Conservation (phyloP, 331 rosid species). For the Dryas integrifolia region DNA sequence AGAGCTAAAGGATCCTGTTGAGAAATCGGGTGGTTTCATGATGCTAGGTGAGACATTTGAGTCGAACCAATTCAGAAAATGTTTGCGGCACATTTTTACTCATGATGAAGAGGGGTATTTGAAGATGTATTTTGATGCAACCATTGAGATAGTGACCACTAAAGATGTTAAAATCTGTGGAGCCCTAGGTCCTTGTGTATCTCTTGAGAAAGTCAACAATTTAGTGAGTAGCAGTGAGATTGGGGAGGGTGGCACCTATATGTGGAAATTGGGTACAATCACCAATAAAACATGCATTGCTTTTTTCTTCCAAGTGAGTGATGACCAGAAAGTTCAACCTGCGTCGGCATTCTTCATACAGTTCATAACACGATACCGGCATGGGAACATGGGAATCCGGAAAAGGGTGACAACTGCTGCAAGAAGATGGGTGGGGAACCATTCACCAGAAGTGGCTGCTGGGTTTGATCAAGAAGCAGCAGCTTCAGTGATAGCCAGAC, state of each 20-base stretch:
- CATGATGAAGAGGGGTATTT: constrained; percentile 57
- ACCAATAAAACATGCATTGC: constrained; percentile 77
- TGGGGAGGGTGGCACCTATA: constrained; percentile 79
- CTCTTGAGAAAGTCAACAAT: constrained; percentile 54
- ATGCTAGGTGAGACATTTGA: constrained; percentile 78
- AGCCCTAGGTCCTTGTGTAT: constrained; percentile 91
- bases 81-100: constrained; percentile 58
- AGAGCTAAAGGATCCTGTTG: constrained; percentile 66
- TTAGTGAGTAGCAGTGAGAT: constrained; percentile 58
- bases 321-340: constrained; percentile 59
- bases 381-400: constrained; percentile 62
- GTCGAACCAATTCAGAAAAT: constrained; percentile 64
- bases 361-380: constrained; percentile 67
- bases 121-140: constrained; percentile 77
- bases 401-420: constrained; percentile 92
- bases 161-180: constrained; percentile 83
- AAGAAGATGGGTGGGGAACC: constrained; percentile 80
- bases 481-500: constrained; percentile 84
- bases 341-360: constrained; percentile 85
- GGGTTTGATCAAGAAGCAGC: constrained; percentile 99
- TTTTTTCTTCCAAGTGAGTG: constrained; percentile 79
- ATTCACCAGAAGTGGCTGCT: constrained; percentile 66
- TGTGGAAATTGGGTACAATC: constrained; percentile 77
- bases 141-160: constrained; percentile 78
- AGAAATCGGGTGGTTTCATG: constrained; percentile 79